Conservation (phyloP, 2,329 filamentous ascomycete genomes). For the Cercospora sesami region DNA sequence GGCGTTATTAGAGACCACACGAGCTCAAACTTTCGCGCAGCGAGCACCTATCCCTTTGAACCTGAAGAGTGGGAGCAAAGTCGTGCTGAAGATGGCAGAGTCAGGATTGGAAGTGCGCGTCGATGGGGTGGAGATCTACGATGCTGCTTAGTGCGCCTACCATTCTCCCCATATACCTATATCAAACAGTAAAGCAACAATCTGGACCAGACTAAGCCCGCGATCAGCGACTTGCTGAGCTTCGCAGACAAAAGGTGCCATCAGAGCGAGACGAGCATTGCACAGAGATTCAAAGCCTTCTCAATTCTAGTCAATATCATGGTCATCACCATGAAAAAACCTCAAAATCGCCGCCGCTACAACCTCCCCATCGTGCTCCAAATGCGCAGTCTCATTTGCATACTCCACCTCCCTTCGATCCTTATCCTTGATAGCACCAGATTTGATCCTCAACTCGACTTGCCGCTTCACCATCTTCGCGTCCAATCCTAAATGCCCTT, state of each 20-base stretch:
- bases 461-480: slow-evolving; percentile 49
- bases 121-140: slow-evolving; percentile 30
- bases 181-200: background rate
- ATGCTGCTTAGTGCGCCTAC: slow-evolving; percentile 4
- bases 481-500: slow-evolving; percentile 51
- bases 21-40: slow-evolving; percentile 26
- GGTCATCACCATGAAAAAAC: slow-evolving; percentile 54
- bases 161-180: background rate
- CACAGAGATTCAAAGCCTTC: background rate
- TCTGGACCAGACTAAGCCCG: background rate
- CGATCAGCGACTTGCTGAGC: background rate
- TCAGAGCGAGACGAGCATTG: background rate
- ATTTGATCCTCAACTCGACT: slow-evolving; percentile 49
- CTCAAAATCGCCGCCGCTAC: slow-evolving; percentile 45
- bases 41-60: slow-evolving; percentile 28
- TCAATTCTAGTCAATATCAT: slow-evolving; percentile 37
- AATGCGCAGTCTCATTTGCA: slow-evolving; percentile 42
- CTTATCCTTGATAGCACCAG: slow-evolving; percentile 42
- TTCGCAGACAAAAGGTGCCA: background rate
- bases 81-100: slow-evolving; percentile 28
- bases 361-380: slow-evolving; percentile 44
- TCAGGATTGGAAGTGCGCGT: slow-evolving; percentile 25
- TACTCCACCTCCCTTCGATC: slow-evolving; percentile 42
- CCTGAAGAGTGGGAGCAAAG: slow-evolving; percentile 24
- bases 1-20: slow-evolving; percentile 29